Conservation (phyloP, 441 rosid genomes). For the Bruguiera hainesii region DNA sequence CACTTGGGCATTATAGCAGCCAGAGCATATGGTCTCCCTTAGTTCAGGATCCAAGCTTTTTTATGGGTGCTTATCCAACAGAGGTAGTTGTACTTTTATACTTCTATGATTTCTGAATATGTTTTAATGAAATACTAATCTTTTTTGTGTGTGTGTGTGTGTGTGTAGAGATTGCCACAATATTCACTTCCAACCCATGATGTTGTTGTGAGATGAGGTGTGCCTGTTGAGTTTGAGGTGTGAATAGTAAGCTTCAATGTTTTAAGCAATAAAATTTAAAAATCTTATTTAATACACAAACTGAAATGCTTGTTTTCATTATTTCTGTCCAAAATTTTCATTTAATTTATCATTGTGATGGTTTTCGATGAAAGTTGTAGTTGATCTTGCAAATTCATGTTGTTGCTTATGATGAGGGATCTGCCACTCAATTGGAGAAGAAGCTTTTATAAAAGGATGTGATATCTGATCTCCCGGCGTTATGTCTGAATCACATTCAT, state of each 20-base stretch:
- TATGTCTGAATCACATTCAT: conserved; percentile 25
- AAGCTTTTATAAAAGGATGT: conserved; percentile 57
- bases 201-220: conserved; percentile 49
- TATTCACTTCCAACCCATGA: conserved; percentile 82
- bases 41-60: conserved; percentile 69
- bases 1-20: conserved; percentile 84
- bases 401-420: conserved; percentile 47
- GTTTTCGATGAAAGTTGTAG: too few species aligned
- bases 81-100: conserved; percentile 29
- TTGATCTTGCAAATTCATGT: conserved; percentile 35
- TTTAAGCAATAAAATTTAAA: too few species aligned
- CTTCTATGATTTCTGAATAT: not conserved
- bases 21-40: conserved; percentile 86
- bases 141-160: too few species aligned
- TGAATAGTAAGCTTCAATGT: not conserved
- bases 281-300: not conserved
- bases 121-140: too few species aligned
- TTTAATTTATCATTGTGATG: not conserved
- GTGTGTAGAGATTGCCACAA: conserved; percentile 47
- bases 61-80: conserved; percentile 65
- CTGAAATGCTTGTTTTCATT: not conserved
- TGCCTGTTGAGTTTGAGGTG: conserved; percentile 69
- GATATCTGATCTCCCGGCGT: conserved; percentile 59
- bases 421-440: conserved; percentile 32
- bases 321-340: not conserved